Evolutionary conservation across 371 early-diverging fungal genomes (phyloP).

Genomic region (Umbelopsis sp.): DNA sequence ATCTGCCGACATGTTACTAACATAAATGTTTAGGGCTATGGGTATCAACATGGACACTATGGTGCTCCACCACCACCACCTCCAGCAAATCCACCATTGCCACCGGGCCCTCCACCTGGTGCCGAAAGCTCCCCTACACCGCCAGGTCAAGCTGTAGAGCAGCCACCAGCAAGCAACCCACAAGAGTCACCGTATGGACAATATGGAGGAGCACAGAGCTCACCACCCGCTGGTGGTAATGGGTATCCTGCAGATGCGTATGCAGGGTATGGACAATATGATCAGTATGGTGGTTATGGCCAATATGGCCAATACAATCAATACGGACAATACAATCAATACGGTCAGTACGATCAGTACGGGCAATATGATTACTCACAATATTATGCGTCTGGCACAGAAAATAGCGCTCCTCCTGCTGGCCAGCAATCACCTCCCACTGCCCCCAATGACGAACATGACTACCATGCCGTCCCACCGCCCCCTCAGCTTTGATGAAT

Average conservation of each 20-base stretch:
- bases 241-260: slow-evolving; percentile 23
- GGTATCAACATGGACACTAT: slow-evolving; percentile 18
- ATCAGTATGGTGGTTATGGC: slow-evolving; percentile 18
- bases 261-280: slow-evolving; percentile 24
- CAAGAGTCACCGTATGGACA: not conserved
- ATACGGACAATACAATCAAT: slow-evolving; percentile 32
- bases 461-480: slow-evolving; percentile 14
- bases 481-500: slow-evolving; percentile 1
- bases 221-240: slow-evolving; percentile 7
- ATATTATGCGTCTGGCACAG: slow-evolving; percentile 10
- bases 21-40: slow-evolving; percentile 17
- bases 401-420: not conserved
- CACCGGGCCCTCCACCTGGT: slow-evolving; percentile 29
- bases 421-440: not conserved
- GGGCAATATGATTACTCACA: slow-evolving; percentile 44
- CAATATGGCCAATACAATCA: slow-evolving; percentile 26
- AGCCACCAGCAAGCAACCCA: slow-evolving; percentile 13
- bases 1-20: not conserved
- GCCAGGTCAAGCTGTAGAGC: slow-evolving; percentile 16
- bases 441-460: not conserved
- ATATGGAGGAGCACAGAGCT: slow-evolving; percentile 18
- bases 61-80: slow-evolving; percentile 18
- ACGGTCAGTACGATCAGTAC: slow-evolving; percentile 49
- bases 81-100: slow-evolving; percentile 36
- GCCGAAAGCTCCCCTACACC: slow-evolving; percentile 22